Evolutionary conservation across 306 rosid species (phyloP).

Genomic region (Psophocarpus tetragonolobus): DNA sequence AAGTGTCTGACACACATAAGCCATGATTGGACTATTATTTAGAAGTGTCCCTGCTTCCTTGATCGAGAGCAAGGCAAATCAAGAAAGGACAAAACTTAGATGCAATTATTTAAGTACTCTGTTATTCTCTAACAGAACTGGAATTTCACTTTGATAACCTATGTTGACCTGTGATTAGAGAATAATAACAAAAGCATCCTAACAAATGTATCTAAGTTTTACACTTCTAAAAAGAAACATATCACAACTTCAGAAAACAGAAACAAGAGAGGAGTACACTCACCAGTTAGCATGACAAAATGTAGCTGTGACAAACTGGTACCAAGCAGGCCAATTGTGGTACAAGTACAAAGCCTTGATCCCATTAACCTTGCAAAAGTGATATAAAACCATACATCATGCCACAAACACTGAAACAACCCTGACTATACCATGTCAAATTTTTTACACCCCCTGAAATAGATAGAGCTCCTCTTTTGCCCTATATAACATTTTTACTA

Average conservation of each 20-base stretch:
- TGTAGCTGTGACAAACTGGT: conserved; percentile 91
- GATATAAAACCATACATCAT: background rate
- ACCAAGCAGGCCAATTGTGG: conserved; percentile 84
- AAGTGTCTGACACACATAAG: background rate
- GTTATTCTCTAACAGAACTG: background rate
- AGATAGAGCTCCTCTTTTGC: background rate
- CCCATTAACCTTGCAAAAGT: conserved; percentile 55
- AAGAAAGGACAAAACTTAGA: background rate
- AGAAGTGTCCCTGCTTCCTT: background rate
- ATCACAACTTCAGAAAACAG: background rate
- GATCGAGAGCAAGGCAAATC: background rate
- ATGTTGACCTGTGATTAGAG: background rate
- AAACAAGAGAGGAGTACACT: conserved; percentile 33
- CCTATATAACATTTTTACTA: background rate
- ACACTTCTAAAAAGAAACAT: background rate
- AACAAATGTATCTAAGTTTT: background rate
- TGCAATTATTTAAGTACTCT: background rate
- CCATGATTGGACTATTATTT: background rate
- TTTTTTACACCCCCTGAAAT: background rate
- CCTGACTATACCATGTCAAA: background rate
- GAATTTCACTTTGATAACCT: background rate
- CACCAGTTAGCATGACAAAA: conserved; percentile 98
- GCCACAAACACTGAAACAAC: background rate
- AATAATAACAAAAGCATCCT: background rate
- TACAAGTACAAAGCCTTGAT: conserved; percentile 67